These are phyloP conservation scores for Coemansia sp. DNA, from an alignment of 192 early-diverging fungal species.

Conservation along the genomic window DNA sequence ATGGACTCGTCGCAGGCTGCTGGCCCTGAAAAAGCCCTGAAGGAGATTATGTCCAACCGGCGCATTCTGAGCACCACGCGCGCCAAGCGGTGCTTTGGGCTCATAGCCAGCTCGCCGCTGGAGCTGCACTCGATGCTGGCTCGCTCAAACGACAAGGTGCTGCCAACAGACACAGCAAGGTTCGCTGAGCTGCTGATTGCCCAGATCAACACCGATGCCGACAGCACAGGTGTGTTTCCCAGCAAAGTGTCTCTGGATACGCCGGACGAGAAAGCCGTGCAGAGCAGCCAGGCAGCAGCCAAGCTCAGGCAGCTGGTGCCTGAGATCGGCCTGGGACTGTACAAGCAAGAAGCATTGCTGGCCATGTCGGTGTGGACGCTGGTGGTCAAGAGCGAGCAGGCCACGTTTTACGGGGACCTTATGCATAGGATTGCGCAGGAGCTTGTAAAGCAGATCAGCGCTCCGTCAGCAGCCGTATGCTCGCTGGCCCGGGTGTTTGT, in stretches of 20 bases:
- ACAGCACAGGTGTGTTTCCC: background rate
- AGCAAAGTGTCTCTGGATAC: background rate
- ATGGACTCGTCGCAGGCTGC: too few species aligned
- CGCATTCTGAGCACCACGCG: slow-evolving; percentile 10
- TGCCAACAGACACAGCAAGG: slow-evolving; percentile 11
- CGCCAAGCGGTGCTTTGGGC: slow-evolving; percentile 6
- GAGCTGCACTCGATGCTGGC: slow-evolving; percentile 9
- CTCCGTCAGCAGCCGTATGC: slow-evolving; percentile 22
- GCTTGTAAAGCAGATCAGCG: slow-evolving; percentile 17
- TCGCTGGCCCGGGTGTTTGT: slow-evolving; percentile 42
- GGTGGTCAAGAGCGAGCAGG: slow-evolving; percentile 26
- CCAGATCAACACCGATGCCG: slow-evolving; percentile 8
- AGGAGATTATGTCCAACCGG: slow-evolving; percentile 3
- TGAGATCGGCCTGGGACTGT: slow-evolving; percentile 12
- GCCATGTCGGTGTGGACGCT: slow-evolving; percentile 32
- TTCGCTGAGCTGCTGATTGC: slow-evolving; percentile 14
- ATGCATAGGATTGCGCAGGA: slow-evolving; percentile 31
- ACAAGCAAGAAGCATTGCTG: slow-evolving; percentile 20
- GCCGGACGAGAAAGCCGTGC: background rate
- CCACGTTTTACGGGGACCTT: slow-evolving; percentile 18
- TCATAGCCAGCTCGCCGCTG: slow-evolving; percentile 8
- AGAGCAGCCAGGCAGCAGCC: slow-evolving; percentile 6
- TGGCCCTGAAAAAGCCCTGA: background rate
- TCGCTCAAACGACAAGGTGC: slow-evolving; percentile 4
- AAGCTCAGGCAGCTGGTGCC: background rate